Evolutionary conservation across 1,139 yeast species (phyloP), one percentile per base, ranked within the genome.

Genomic region (Suhomyces bribrorum): DNA sequence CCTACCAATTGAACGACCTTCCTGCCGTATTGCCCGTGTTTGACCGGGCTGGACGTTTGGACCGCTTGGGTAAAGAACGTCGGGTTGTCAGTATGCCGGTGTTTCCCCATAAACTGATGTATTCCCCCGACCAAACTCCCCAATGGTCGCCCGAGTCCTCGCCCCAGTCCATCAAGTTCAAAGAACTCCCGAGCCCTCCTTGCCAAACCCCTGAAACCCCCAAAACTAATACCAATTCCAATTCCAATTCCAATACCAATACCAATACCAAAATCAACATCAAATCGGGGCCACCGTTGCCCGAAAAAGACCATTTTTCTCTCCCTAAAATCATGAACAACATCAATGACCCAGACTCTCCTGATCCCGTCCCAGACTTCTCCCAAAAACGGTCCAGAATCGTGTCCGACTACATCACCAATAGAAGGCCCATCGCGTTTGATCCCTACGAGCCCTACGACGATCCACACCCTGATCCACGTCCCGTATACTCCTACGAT

Each of bases 1-100:
- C 47, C 7, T 53, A 49, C 40, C 42, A 56, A 5, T 25, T 53
- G 9, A 52, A 52, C 5, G 74, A 70, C 34, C 52, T 71, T 9
- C 74, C 73, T 2, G 48, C 48, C 4, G 44, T 37, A 1, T 39
- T 66, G 11, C 73, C 73, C 2, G 55, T 63, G 1, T 58, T 59
- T 42, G 50, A 50, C 32, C 47, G 44, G 17, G 52, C 50, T n/a
- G 67, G 67, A 2, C 48, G 43, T 29, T 41, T 63, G 29, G 49
- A 48, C 34, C 46, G 56, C 23, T 57, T 56, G 34, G 44, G 54
- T 17, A 35, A 40, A 3, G 38, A 45, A n/a, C 40, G 48, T n/a
- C 47, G 66, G 34, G 52, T 54, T 26, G 52, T 52, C 16, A 57
- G 62, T 39, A 53, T 58, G 60, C 66, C 66, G 3, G 32, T 34